A percentile compares a stretch with the other conserved stretches of the same genome.
Evolutionary conservation across 768 basidiomycete genomes (phyloP).

Genomic region (Lactarius hatsudake): DNA sequence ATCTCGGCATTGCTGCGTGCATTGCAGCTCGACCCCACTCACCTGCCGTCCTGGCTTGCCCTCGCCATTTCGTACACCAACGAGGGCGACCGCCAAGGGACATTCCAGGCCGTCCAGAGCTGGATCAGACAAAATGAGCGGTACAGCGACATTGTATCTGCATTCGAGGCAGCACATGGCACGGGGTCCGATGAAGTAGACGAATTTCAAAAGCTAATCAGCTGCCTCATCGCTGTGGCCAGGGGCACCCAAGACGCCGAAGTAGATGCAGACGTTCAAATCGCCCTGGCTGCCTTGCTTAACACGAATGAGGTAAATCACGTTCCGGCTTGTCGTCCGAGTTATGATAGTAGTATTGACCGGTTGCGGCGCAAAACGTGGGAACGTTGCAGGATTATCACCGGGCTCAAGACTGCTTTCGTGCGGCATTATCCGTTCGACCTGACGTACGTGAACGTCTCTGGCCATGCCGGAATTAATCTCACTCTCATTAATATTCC

Average conservation of each 20-base stretch:
- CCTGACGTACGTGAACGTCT: slow-evolving; percentile 65
- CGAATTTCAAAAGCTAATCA: slow-evolving; percentile 55
- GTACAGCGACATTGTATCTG: slow-evolving; percentile 48
- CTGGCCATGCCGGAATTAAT: not conserved
- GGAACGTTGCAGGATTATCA: slow-evolving; percentile 66
- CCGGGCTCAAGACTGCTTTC: slow-evolving; percentile 94
- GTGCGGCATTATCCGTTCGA: slow-evolving; percentile 78
- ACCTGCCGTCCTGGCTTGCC: slow-evolving; percentile 84
- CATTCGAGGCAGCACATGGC: slow-evolving; percentile 35
- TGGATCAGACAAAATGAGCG: slow-evolving; percentile 73
- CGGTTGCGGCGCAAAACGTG: not conserved
- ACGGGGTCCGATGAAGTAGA: slow-evolving; percentile 36
- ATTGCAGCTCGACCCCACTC: slow-evolving; percentile 72
- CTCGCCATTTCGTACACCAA: slow-evolving; percentile 90
- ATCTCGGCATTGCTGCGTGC: slow-evolving; percentile 80
- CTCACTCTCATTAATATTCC: slow-evolving; percentile 1
- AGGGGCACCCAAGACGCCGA: slow-evolving; percentile 47
- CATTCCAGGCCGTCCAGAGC: slow-evolving; percentile 75
- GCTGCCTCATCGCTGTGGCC: slow-evolving; percentile 82
- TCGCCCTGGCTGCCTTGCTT: slow-evolving; percentile 89
- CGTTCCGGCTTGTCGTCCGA: not conserved
- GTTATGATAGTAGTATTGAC: not conserved
- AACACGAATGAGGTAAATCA: slow-evolving; percentile 79
- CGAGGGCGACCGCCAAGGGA: slow-evolving; percentile 70
- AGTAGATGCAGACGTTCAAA: slow-evolving; percentile 92